Base-by-base conservation (phyloP, 805 yeast species). In the Kluyveromyces wickerhamii region DNA sequence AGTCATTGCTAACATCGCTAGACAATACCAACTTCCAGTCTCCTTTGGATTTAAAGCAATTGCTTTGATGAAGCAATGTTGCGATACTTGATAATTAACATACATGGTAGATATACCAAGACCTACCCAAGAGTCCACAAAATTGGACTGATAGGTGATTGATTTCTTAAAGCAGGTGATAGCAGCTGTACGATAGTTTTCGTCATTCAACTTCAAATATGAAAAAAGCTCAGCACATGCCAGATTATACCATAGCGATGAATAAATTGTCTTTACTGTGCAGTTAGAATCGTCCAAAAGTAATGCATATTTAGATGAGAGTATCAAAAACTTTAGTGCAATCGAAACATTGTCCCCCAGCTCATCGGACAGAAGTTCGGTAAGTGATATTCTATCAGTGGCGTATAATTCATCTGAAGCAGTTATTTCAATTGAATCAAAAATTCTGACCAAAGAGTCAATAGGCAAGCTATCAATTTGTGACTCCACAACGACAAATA, bases 11-110 rank as follows among this genome's bases (percentile, higher is more conserved):
- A 92, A 62, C 5, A 82, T 71, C 0, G 94, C 96, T 38, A 92
- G 62, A 46, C 85, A 84, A 11, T 78, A 69, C 96, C 96, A 92
- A 4, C 78, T 70, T 12, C 62, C 61, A 3, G 79, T 72, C 37
- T 82, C 83, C 35, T 74, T 72, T 5, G 82, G 72, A 31, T 83
- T 79, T 25, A 87, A 58, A 0, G 83, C 67, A 2, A 78, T 60
- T 1, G 96, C 88, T 42, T 84, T 80, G 47, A 92, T 82, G 48
- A 83, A 85, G 54, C 96, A 86, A 60, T 92, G 99, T 58, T 92
- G 99, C 0, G 96, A 67, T 5, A 85, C 81, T 31, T 72, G 69
- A 0, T 89, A 78, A 43, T 76, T 81, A 4, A 66, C 57, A 3
- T 74, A 60, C 36, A 78, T 67, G 6, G 85, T 73, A 0, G 87